Evolutionary conservation across 768 basidiomycete species (phyloP), one percentile per base, ranked within the genome.

Genomic region (Tricholoma bakamatsutake): DNA sequence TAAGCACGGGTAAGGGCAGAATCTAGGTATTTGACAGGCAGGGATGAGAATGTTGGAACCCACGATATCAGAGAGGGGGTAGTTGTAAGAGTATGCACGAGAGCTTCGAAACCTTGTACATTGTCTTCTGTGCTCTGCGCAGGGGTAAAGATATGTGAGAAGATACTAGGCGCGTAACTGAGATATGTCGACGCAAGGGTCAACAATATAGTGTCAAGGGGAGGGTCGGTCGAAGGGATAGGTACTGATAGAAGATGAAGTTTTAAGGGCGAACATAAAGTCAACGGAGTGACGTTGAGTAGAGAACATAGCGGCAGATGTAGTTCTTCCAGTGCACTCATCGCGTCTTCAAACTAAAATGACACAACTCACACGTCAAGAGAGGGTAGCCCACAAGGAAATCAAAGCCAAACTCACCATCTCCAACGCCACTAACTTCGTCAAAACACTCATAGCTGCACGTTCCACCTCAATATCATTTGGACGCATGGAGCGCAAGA

Each of bases 391-490:
- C n/a, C 12, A 45, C 52, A 13, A 27, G 8, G 15, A 34, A 2
- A 30, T 52, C 24, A 18, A 31, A 27, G 18, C 30, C 47, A 35
- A 24, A 76, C 89, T 52, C 63, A 92, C 90, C 82, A 90, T 72
- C 60, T 89, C 87, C 49, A 92, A 64, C 21, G 76, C 62, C 24
- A 90, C 73, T 1, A 92, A 67, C 66, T 90, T 90, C 7, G 81
- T 85, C 5, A 83, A 64, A 4, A 91, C 69, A 56, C 84, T 84
- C 50, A 77, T 77, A 1, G 86, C 90, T 2, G 87, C 88, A 35
- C 85, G 77, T 69, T 93, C 91, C 5, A 90, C 76, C 59, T 91
- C 85, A 8, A 88, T 13, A 59, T 80, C 78, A 2, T 71, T 73
- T 0, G 77, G 71, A 45, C 68, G 70, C 17, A 80, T 51, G 31